A percentile compares a stretch with the other conserved stretches of the same genome.
Conservation (phyloP, 192 early-diverging fungal species). For the Gryganskiella cystojenkinii region DNA sequence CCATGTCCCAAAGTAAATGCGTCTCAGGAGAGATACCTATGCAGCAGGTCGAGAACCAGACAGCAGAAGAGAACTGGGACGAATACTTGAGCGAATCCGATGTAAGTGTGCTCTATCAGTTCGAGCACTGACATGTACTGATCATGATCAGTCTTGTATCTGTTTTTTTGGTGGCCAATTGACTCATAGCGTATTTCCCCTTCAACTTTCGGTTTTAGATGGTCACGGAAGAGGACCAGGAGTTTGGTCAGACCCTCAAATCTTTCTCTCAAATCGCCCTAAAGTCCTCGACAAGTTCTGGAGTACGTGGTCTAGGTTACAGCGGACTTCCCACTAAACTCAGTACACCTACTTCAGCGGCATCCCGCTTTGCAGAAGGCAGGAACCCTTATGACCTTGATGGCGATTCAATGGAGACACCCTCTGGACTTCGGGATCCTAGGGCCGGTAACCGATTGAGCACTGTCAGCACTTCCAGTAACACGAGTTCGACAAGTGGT, state of each 20-base stretch:
- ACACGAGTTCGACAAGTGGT: constrained; percentile 1
- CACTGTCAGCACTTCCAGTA: constrained; percentile 19
- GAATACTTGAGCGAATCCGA: too few species aligned
- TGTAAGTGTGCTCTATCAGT: too few species aligned
- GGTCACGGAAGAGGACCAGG: constrained; percentile 14
- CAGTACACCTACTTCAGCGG: not conserved
- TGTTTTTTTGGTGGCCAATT: too few species aligned
- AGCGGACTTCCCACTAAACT: not conserved
- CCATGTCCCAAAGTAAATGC: too few species aligned
- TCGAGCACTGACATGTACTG: too few species aligned
- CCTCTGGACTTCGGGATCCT: constrained; percentile 17
- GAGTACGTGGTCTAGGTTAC: constrained; percentile 18
- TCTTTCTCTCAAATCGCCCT: constrained; percentile 15
- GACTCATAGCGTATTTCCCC: too few species aligned
- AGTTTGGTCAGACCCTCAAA: constrained; percentile 20
- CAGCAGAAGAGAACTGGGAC: too few species aligned
- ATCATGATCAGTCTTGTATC: too few species aligned
- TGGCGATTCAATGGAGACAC: constrained; percentile 28
- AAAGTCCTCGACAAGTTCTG: not conserved
- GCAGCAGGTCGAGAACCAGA: too few species aligned
- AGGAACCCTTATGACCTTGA: constrained; percentile 43
- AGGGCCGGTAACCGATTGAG: constrained; percentile 10
- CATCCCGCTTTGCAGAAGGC: constrained; percentile 24
- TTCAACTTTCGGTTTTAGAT: too few species aligned
- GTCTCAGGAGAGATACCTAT: too few species aligned